Conservation (phyloP, 371 early-diverging fungal species). For the Syncephalis fuscata region DNA sequence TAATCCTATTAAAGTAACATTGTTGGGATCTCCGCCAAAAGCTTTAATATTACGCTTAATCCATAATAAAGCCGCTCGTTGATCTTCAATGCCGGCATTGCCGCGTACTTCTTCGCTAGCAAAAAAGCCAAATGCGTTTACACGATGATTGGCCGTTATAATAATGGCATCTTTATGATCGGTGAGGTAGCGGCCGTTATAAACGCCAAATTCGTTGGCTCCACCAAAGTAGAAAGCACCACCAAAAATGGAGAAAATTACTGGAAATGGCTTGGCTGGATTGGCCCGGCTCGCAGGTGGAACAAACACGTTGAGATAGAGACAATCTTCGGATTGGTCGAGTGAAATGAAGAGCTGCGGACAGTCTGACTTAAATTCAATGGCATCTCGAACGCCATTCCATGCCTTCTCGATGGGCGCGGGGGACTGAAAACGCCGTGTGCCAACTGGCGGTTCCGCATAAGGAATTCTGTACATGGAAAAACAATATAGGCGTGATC, state of each 20-base stretch:
- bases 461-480: no score
- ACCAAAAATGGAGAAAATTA: constrained; percentile 12
- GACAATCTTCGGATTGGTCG: constrained; percentile 3
- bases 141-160: constrained; percentile 25
- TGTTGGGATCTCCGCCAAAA: constrained; percentile 22
- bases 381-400: constrained; percentile 11
- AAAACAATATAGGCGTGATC: no score
- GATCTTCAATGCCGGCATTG: constrained; percentile 14
- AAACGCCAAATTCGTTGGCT: constrained; percentile 8
- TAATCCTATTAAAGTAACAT: constrained; percentile 24
- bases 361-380: constrained; percentile 7
- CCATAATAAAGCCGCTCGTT: constrained; percentile 23
- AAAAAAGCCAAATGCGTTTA: constrained; percentile 25
- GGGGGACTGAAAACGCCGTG: background rate
- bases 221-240: constrained; percentile 10
- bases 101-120: constrained; percentile 17
- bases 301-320: constrained; percentile 14
- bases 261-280: constrained; percentile 8
- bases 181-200: constrained; percentile 1
- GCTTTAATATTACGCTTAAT: constrained; percentile 18
- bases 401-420: constrained; percentile 10
- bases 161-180: constrained; percentile 11
- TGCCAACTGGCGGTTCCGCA: no score
- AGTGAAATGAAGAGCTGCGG: background rate
- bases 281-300: constrained; percentile 3